Conservation (phyloP, 225 moss, liverwort and hornwort genomes). For the Ulota crispa region DNA sequence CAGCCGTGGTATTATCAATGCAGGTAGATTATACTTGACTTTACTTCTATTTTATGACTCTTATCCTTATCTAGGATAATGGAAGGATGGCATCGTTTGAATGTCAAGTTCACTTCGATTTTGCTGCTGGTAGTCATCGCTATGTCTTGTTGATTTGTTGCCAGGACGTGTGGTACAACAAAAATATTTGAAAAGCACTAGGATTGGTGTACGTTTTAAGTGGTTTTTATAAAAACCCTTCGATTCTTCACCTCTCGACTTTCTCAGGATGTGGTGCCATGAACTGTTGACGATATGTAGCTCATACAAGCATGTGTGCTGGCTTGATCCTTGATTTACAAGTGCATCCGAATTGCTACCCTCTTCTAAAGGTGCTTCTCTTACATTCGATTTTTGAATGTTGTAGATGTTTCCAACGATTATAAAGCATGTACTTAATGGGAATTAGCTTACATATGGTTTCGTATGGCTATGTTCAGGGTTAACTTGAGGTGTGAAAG, state of each 20-base stretch:
- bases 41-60: not conserved
- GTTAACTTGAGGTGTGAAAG: too few relatives aligned
- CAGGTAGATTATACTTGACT: not conserved
- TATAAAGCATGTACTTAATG: not conserved
- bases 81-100: not conserved
- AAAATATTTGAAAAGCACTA: not conserved
- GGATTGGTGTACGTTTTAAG: not conserved
- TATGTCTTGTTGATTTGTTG: constrained; percentile 9
- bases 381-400: not conserved
- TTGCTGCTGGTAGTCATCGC: not conserved
- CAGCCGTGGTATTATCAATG: not conserved
- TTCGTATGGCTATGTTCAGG: not conserved
- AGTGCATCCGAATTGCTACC: not conserved
- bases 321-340: not conserved
- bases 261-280: not conserved
- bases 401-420: not conserved
- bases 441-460: not conserved
- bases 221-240: not conserved
- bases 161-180: constrained; percentile 7
- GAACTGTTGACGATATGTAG: not conserved
- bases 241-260: not conserved
- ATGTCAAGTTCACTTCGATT: not conserved
- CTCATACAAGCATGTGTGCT: not conserved
- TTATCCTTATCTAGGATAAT: not conserved
- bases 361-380: not conserved